phyloP scores from a whole-genome alignment of 257 asterid genomes.

The Nyctanthes arbortristis region DNA sequence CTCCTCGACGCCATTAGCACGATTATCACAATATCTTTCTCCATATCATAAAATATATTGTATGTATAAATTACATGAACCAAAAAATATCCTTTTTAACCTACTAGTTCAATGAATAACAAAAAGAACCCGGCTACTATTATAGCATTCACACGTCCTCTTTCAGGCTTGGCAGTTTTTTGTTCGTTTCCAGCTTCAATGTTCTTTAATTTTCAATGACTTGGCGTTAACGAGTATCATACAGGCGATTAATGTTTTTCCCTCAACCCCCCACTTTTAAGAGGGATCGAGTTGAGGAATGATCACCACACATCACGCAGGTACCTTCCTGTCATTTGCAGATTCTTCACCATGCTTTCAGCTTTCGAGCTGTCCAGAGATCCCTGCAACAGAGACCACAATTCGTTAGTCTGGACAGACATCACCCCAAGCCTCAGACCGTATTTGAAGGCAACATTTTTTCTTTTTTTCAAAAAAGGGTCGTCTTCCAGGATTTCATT shows the following conservation, averaged over 20 bases:
- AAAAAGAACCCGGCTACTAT: not conserved
- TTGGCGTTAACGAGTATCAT: not conserved
- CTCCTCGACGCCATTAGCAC: constrained; percentile 3
- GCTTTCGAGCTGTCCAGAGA: constrained; percentile 70
- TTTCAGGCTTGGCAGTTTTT: not conserved
- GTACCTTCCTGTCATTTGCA: constrained; percentile 73
- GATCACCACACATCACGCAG: constrained; percentile 85
- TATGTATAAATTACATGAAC: constrained; percentile 26
- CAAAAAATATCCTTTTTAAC: constrained; percentile 22
- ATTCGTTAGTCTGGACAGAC: constrained; percentile 6
- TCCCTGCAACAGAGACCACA: constrained; percentile 56
- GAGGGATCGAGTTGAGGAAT: not conserved
- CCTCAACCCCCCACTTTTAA: not conserved
- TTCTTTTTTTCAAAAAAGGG: no score
- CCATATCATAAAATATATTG: not conserved
- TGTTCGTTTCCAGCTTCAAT: not conserved
- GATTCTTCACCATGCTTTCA: constrained; percentile 81
- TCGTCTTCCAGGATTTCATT: no score
- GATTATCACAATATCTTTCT: constrained; percentile 23
- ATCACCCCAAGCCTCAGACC: no score
- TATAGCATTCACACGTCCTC: not conserved
- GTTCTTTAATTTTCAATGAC: constrained; percentile 4
- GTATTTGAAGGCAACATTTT: no score
- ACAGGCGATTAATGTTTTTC: not conserved
- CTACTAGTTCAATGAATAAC: not conserved